Evolutionary conservation across 2,329 filamentous ascomycete species (phyloP), one percentile per base, ranked within the genome.

Genomic region (Tolypocladium sp.): DNA sequence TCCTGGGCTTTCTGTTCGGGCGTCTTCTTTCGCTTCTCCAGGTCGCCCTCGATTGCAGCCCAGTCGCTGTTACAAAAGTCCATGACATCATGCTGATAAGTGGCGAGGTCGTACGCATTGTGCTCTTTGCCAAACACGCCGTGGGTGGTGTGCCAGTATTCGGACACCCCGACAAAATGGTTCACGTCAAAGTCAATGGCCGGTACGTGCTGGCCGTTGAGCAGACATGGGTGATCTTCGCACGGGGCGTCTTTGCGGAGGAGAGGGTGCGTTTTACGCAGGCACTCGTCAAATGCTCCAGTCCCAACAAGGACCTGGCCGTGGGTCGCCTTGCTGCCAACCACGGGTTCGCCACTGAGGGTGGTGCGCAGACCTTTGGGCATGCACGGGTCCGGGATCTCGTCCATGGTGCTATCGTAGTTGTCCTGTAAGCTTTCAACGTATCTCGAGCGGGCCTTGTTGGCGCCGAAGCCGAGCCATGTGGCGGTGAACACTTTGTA

Each of bases 91-190:
- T 88, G 80, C 69, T 97, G 92, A 67, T 97, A 99, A 0, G 89
- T 92, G 62, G 87, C 84, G 65, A 96, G 90, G 68, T 97, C 92
- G 71, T 97, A 99, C 0, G 90, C 85, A 65, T 92, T 90, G 64
- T 90, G 88, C 62, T 84, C 82, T 63, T 90, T 86, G 4, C 85
- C 86, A 66, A 99, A 97, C 2, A 97, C 88, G 58, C 94, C 92
- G 67, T 99, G 94, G 0, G 94, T 99, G 0, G 93, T 96, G 72
- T 99, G 94, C 93, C 94, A 99, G 74, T 96, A 99, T 70, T 99
- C 94, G 1, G 93, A 97, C 4, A 99, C 93, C 13, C 94, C 94
- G 35, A 99, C 88, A 68, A 99, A 99, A 71, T 97, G 95, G 67
- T 99, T 99, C 41, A 97, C 87, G 62, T 94, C 88, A 69, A 97